Conservation (phyloP, 441 rosid genomes). For the Brassica hybrid region DNA sequence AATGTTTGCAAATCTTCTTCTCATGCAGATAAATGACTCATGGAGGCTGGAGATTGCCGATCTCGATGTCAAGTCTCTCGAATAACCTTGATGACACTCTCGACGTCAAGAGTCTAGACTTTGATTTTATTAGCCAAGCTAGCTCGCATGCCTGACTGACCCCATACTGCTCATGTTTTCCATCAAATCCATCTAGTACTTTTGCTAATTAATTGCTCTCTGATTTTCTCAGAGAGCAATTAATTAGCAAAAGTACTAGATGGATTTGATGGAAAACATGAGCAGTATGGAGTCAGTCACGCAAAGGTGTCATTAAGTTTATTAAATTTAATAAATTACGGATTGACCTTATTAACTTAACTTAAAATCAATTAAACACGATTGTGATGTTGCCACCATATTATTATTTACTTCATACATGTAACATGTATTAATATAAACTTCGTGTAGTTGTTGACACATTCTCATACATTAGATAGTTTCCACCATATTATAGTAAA, state of each 20-base stretch:
- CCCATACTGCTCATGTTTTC: not conserved
- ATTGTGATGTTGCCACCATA: no score
- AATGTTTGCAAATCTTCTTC: no score
- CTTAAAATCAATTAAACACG: no score
- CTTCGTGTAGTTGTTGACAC: no score
- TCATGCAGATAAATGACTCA: slow-evolving; percentile 41
- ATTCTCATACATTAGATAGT: no score
- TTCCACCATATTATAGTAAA: no score
- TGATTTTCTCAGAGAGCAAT: not conserved
- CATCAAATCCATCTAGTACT: not conserved
- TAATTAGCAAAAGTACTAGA: not conserved
- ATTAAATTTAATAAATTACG: no score
- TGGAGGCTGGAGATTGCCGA: slow-evolving; percentile 59
- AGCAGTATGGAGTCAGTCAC: not conserved
- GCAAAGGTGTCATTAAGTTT: not conserved
- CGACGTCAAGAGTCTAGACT: slow-evolving; percentile 77
- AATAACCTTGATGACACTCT: slow-evolving; percentile 68
- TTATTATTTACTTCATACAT: no score
- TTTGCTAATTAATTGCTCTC: not conserved
- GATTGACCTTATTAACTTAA: no score
- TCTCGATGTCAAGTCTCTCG: slow-evolving; percentile 82
- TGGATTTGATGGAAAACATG: not conserved
- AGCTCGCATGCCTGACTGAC: slow-evolving; percentile 1
- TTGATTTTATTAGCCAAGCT: slow-evolving; percentile 64
- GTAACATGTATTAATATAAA: no score